Evolutionary conservation across 345 rosid genomes (phyloP).

Genomic region (Hevea brasiliensis): DNA sequence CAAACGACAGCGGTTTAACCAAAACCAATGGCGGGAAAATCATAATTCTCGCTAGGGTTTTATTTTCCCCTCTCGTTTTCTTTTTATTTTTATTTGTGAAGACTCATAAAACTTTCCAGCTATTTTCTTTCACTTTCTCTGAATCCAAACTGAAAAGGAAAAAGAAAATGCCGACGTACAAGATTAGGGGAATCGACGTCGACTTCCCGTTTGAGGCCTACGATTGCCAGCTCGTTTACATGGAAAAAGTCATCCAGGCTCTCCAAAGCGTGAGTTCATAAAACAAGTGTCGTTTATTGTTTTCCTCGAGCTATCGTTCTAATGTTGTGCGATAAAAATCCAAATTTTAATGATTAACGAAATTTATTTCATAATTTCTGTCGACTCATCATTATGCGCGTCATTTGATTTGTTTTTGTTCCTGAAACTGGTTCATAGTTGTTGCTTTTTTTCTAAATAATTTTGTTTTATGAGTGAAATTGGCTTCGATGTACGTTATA

Average conservation of each 20-base stretch:
- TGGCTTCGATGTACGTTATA: not conserved
- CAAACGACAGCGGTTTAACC: not conserved
- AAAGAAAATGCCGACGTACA: constrained; percentile 68
- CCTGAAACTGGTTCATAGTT: not conserved
- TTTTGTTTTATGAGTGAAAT: not conserved
- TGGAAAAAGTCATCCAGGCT: constrained; percentile 87
- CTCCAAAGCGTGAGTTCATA: constrained; percentile 66
- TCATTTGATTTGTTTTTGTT: not conserved
- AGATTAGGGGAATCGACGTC: constrained; percentile 78
- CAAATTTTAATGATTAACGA: not conserved
- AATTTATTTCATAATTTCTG: not conserved
- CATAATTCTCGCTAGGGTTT: constrained; percentile 33
- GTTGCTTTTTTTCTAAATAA: not conserved
- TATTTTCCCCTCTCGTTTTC: not conserved
- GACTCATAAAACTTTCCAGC: not conserved
- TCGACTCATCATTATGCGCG: not conserved
- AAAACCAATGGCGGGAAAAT: constrained; percentile 44
- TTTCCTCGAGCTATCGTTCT: not conserved
- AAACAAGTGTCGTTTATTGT: not conserved
- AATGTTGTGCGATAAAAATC: not conserved
- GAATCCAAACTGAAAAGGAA: constrained; percentile 5
- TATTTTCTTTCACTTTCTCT: constrained; percentile 11
- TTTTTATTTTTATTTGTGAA: not conserved
- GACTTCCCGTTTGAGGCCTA: constrained; percentile 95
- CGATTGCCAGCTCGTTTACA: constrained; percentile 83